Percentiles rank a stretch among this genome's conserved stretches.
phyloP scores from a whole-genome alignment of 2,329 filamentous ascomycete genomes.

The Pochonia chlamydosporia region DNA sequence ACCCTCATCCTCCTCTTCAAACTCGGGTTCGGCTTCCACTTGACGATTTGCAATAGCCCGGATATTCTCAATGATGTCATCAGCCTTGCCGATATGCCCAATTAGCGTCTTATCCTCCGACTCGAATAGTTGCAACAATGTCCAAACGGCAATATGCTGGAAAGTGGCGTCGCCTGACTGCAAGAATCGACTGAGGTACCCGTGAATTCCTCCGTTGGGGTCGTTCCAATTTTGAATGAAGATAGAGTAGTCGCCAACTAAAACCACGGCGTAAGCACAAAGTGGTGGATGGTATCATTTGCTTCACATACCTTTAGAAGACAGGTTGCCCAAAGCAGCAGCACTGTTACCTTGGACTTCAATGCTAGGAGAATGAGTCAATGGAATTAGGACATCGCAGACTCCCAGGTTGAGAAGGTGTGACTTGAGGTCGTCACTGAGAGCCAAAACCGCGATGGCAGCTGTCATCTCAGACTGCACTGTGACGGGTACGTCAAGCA shows the following conservation, averaged over 20 bases:
- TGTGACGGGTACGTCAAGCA: slow-evolving; percentile 84
- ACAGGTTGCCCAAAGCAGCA: slow-evolving; percentile 89
- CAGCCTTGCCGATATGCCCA: slow-evolving; percentile 79
- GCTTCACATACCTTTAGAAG: slow-evolving; percentile 74
- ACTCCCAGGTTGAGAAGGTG: slow-evolving; percentile 87
- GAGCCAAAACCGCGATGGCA: slow-evolving; percentile 91
- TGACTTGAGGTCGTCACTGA: slow-evolving; percentile 93
- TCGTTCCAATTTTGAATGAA: slow-evolving; percentile 93
- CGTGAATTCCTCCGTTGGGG: slow-evolving; percentile 89
- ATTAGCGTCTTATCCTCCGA: slow-evolving; percentile 90
- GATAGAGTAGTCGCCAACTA: slow-evolving; percentile 93
- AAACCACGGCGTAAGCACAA: slow-evolving; percentile 2
- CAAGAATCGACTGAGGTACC: slow-evolving; percentile 88
- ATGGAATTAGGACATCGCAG: slow-evolving; percentile 90
- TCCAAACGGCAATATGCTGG: slow-evolving; percentile 99
- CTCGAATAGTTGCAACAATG: slow-evolving; percentile 87
- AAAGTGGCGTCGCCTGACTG: slow-evolving; percentile 94
- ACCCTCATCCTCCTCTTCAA: slow-evolving; percentile 83
- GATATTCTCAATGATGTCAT: slow-evolving; percentile 89
- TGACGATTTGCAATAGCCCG: slow-evolving; percentile 85
- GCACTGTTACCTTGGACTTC: slow-evolving; percentile 98
- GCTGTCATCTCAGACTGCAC: slow-evolving; percentile 99
- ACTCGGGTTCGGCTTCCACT: slow-evolving; percentile 80
- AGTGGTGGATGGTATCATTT: neutral
- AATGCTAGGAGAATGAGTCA: slow-evolving; percentile 92